Percentiles rank a stretch among this genome's conserved stretches.
phyloP scores from a whole-genome alignment of 2,329 filamentous ascomycete species.

The Fusarium papillatum region DNA sequence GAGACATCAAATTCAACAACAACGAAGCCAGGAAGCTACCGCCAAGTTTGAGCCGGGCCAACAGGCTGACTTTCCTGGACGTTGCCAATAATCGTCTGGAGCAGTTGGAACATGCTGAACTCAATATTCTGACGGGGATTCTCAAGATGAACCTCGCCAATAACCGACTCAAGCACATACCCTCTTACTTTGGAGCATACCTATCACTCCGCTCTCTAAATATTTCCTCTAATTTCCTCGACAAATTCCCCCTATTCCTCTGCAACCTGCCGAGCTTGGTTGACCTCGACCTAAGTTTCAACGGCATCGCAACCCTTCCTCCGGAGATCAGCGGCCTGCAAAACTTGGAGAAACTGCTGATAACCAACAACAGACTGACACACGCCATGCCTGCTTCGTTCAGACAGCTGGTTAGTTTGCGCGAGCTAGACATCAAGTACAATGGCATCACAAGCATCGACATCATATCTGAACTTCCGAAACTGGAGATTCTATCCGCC shows the following conservation, averaged over 20 bases:
- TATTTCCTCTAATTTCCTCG: slow-evolving; percentile 93
- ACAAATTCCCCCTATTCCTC: slow-evolving; percentile 87
- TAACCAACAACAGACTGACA: slow-evolving; percentile 92
- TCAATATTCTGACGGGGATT: slow-evolving; percentile 81
- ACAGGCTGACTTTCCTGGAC: slow-evolving; percentile 87
- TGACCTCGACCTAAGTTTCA: slow-evolving; percentile 97
- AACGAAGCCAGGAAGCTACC: slow-evolving; percentile 93
- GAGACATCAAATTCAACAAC: slow-evolving; percentile 96
- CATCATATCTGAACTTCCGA: slow-evolving; percentile 85
- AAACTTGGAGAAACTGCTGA: slow-evolving; percentile 89
- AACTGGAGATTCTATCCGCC: slow-evolving; percentile 88
- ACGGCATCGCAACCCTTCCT: slow-evolving; percentile 84
- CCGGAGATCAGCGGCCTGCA: slow-evolving; percentile 82
- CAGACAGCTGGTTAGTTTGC: slow-evolving; percentile 80
- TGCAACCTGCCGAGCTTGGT: slow-evolving; percentile 87
- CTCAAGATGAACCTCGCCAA: slow-evolving; percentile 95
- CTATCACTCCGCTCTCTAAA: slow-evolving; percentile 86
- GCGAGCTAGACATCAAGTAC: slow-evolving; percentile 95
- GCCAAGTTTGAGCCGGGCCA: slow-evolving; percentile 85
- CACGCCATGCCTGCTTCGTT: slow-evolving; percentile 83
- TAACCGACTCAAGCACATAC: slow-evolving; percentile 86
- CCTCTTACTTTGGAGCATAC: slow-evolving; percentile 86
- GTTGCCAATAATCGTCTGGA: slow-evolving; percentile 96
- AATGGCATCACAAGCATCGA: slow-evolving; percentile 93
- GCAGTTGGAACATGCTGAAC: slow-evolving; percentile 85